phyloP scores from a whole-genome alignment of 129 eudicot genomes.

The Flaveria trinervia region DNA sequence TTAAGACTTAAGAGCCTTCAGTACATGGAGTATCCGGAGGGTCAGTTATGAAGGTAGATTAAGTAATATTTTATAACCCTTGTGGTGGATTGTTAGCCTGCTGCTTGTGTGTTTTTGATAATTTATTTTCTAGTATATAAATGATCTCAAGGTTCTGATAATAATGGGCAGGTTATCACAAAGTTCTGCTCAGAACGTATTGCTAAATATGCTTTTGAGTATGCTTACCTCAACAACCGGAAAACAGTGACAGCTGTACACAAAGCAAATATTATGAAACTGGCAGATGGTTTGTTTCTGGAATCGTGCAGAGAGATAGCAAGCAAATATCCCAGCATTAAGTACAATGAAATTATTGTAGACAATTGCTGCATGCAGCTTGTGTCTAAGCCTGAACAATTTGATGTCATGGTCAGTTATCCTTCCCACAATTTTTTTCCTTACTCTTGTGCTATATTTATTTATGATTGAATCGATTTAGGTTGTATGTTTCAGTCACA shows the following conservation, averaged over 20 bases:
- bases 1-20: not conserved
- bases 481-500: not conserved
- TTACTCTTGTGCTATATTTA: not conserved
- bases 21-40: not conserved
- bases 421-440: not conserved
- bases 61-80: not conserved
- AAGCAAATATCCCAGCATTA: constrained; percentile 73
- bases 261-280: constrained; percentile 97
- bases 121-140: constrained; percentile 6
- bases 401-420: constrained; percentile 84
- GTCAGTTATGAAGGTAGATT: not conserved
- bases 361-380: constrained; percentile 99
- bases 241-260: constrained; percentile 96
- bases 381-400: constrained; percentile 92
- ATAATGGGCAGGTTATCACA: constrained; percentile 73
- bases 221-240: constrained; percentile 91
- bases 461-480: not conserved
- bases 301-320: constrained; percentile 96
- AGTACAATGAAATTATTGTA: constrained; percentile 90
- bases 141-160: constrained; percentile 11
- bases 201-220: constrained; percentile 93
- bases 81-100: constrained; percentile 9
- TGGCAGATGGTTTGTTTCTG: constrained; percentile 93
- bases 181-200: constrained; percentile 94
- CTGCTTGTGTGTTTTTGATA: not conserved